Evolutionary conservation across 371 early-diverging fungal genomes (phyloP), one percentile per base, ranked within the genome.

Genomic region (Apophysomyces ossiformis): DNA sequence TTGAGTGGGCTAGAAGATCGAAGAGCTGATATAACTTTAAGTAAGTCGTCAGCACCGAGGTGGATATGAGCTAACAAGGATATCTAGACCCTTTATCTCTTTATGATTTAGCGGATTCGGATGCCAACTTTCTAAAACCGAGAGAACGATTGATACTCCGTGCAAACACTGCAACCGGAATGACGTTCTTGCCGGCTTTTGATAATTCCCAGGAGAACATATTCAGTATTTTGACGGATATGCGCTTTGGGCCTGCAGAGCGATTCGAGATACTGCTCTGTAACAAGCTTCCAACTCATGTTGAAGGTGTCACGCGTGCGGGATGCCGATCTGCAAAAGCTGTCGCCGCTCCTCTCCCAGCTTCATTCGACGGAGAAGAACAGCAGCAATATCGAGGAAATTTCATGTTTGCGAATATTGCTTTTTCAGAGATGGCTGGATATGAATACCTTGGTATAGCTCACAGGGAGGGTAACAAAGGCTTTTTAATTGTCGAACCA

Each of bases 1-100:
- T 74, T 89, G 38, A 87, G 87, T 18, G 87, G 87, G 35, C 63
- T 87, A 5, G 91, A 92, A 50, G 85, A 79, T 26, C 70, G 75
- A 38, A 65, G 59, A 47, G 72, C 78, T 37, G 69, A 79, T 59
- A 66, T 83, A 50, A 16, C 21, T 50, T 50, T 32, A 21, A 50
- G 54, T 50, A 21, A n/a, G 54, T 50, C 5, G 64, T 59, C 57
- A 4, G 35, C 79, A 57, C 57, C 5, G 13, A 44, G 16, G 58
- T 18, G 35, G 12, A 39, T 38, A 18, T 15, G 21, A 16, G 12
- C 32, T 43, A 39, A 11, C 64, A 64, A 16, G 65, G 65, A 9
- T 57, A 69, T 46, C 44, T 58, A 81, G 75, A 75, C 46, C 50
- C 75, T 62, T 58, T 73, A 47, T 66, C 66, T 32, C 62, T 74